phyloP scores from a whole-genome alignment of 768 basidiomycete species.

The Lactarius evosmus region DNA sequence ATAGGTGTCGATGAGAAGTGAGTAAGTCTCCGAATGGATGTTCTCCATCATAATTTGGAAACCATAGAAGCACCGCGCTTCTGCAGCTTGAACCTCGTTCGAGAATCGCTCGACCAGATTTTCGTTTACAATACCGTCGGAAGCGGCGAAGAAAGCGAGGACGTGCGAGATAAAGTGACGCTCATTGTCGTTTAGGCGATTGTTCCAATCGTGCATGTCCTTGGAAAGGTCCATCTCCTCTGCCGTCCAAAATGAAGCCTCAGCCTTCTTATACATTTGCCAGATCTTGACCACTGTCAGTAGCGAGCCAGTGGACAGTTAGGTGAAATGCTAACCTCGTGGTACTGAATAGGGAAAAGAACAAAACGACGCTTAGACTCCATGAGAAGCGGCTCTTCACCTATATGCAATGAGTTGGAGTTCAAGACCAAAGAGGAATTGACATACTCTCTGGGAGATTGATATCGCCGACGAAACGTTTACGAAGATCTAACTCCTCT shows the following conservation, averaged over 20 bases:
- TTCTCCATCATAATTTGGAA: slow-evolving; percentile 99
- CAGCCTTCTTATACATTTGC: slow-evolving; percentile 93
- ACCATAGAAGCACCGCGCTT: slow-evolving; percentile 95
- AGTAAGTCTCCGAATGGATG: slow-evolving; percentile 95
- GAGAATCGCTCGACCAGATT: slow-evolving; percentile 94
- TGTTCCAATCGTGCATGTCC: slow-evolving; percentile 82
- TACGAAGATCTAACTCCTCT: slow-evolving; percentile 15
- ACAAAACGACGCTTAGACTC: slow-evolving; percentile 80
- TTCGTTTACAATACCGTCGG: slow-evolving; percentile 95
- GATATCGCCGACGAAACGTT: slow-evolving; percentile 53
- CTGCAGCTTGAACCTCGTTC: slow-evolving; percentile 85
- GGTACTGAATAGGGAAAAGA: slow-evolving; percentile 90
- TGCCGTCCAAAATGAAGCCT: slow-evolving; percentile 92
- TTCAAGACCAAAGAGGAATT: background rate
- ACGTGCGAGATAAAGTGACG: slow-evolving; percentile 89
- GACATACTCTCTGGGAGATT: slow-evolving; percentile 45
- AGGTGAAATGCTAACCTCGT: slow-evolving; percentile 55
- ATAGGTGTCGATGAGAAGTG: slow-evolving; percentile 91
- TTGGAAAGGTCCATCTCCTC: slow-evolving; percentile 90
- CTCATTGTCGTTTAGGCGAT: slow-evolving; percentile 75
- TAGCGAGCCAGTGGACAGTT: background rate
- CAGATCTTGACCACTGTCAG: slow-evolving; percentile 54
- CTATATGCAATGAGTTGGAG: slow-evolving; percentile 34
- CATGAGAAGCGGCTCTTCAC: slow-evolving; percentile 78
- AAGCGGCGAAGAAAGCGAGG: slow-evolving; percentile 95